Evolutionary conservation across 192 early-diverging fungal species (phyloP).

Genomic region (Umbelopsis sp.): DNA sequence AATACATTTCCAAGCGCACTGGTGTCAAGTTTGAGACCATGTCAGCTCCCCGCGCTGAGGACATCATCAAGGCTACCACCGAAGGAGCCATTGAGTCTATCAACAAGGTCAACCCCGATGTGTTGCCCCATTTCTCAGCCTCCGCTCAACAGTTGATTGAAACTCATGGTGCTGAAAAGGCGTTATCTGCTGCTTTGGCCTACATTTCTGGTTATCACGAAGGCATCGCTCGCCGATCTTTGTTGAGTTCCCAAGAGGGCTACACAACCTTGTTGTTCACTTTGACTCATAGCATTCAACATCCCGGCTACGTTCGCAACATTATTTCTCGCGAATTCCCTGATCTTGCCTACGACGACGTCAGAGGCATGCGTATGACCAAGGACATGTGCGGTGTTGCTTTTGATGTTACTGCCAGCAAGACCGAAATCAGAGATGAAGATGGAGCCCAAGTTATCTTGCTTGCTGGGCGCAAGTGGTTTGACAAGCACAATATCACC

Average conservation of each 20-base stretch:
- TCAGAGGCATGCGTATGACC: constrained; percentile 81
- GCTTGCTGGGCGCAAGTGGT: constrained; percentile 76
- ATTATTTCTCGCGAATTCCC: constrained; percentile 74
- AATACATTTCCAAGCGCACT: constrained; percentile 74
- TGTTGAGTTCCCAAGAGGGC: constrained; percentile 83
- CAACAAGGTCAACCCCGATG: constrained; percentile 68
- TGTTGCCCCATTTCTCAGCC: constrained; percentile 76
- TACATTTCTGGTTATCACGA: constrained; percentile 84
- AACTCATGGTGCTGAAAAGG: constrained; percentile 71
- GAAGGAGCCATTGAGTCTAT: constrained; percentile 74
- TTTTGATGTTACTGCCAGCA: constrained; percentile 77
- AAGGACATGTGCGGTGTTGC: constrained; percentile 82
- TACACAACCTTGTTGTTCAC: constrained; percentile 80
- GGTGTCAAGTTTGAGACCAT: constrained; percentile 82
- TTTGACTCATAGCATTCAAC: constrained; percentile 67
- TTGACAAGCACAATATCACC: constrained; percentile 61
- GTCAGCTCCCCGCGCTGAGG: constrained; percentile 85
- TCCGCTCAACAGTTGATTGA: constrained; percentile 76
- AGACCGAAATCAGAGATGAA: constrained; percentile 66
- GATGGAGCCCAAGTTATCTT: constrained; percentile 45
- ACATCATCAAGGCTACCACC: constrained; percentile 84
- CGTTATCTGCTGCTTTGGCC: constrained; percentile 85
- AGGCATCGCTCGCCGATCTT: constrained; percentile 80
- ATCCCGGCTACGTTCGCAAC: constrained; percentile 84
- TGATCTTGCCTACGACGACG: constrained; percentile 71